phyloP scores from a whole-genome alignment of 805 yeast genomes.

The Hagleromyces aurorensis region DNA sequence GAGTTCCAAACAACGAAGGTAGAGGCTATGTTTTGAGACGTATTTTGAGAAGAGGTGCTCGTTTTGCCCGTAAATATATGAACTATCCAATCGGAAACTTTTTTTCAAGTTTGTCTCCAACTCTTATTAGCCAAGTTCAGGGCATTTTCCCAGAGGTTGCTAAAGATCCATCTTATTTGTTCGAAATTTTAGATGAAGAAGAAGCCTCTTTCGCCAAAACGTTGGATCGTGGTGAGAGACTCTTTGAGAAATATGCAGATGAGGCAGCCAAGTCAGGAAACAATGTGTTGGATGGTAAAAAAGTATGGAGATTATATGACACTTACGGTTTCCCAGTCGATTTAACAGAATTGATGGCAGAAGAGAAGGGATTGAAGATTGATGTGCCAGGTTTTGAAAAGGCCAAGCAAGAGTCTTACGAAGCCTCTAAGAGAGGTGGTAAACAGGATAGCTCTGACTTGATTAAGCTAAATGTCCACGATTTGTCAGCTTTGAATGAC shows the following conservation, averaged over 20 bases:
- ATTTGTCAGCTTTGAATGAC: slow-evolving; percentile 60
- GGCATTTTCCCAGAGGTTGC: slow-evolving; percentile 89
- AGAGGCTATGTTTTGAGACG: slow-evolving; percentile 97
- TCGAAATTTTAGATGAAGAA: slow-evolving; percentile 92
- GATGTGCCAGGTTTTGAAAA: slow-evolving; percentile 89
- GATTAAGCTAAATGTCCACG: slow-evolving; percentile 85
- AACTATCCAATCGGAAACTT: slow-evolving; percentile 91
- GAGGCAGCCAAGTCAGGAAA: slow-evolving; percentile 68
- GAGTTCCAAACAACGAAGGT: slow-evolving; percentile 98
- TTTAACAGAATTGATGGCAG: slow-evolving; percentile 96
- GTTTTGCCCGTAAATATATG: slow-evolving; percentile 94
- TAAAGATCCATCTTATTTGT: slow-evolving; percentile 61
- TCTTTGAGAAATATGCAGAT: slow-evolving; percentile 87
- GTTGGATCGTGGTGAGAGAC: slow-evolving; percentile 93
- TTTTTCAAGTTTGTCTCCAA: slow-evolving; percentile 87
- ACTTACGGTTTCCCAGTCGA: slow-evolving; percentile 99
- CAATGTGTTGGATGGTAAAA: slow-evolving; percentile 79
- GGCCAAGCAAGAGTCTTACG: slow-evolving; percentile 82
- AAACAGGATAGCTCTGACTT: slow-evolving; percentile 48
- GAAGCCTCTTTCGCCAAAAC: slow-evolving; percentile 93
- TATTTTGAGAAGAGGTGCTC: slow-evolving; percentile 94
- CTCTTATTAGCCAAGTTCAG: slow-evolving; percentile 78
- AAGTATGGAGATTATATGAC: slow-evolving; percentile 97
- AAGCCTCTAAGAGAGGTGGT: slow-evolving; percentile 90
- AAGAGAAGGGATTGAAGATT: slow-evolving; percentile 87